Percentiles rank a stretch among this genome's conserved stretches.
These are phyloP conservation scores for Tillandsia leiboldiana DNA, from an alignment of 176 grass and related monocot genomes.

Conservation along the genomic window DNA sequence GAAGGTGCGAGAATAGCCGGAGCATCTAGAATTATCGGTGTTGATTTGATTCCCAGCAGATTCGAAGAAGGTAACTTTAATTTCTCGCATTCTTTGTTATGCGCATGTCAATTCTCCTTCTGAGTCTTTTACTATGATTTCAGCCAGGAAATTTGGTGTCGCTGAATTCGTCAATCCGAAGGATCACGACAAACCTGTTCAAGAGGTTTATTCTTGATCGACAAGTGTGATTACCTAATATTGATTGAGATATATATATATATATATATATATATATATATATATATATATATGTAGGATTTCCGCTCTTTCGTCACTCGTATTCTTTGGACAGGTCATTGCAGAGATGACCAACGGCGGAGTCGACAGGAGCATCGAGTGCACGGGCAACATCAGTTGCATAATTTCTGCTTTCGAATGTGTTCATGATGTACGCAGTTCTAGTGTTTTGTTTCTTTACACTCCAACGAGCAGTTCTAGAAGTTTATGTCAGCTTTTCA, in stretches of 20 bases:
- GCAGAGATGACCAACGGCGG: slow-evolving; percentile 9
- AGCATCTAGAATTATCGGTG: slow-evolving; percentile 42
- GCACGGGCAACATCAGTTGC: slow-evolving; percentile 11
- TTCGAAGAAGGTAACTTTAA: slow-evolving; percentile 25
- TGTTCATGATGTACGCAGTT: slow-evolving; percentile 7
- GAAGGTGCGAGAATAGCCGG: slow-evolving; percentile 55
- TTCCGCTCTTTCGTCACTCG: background rate
- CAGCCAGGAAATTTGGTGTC: slow-evolving; percentile 10
- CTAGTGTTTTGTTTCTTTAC: background rate
- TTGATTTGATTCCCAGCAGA: slow-evolving; percentile 51
- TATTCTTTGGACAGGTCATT: background rate
- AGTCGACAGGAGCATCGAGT: slow-evolving; percentile 9
- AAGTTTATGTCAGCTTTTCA: too few relatives aligned
- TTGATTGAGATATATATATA: background rate
- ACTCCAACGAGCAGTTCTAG: background rate
- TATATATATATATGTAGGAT: too few relatives aligned
- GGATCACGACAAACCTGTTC: slow-evolving; percentile 11
- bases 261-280: too few relatives aligned
- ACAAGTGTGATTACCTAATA: background rate
- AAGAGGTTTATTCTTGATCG: background rate
- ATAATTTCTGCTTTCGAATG: slow-evolving; percentile 17
- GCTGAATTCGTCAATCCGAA: slow-evolving; percentile 5
- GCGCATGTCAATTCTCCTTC: background rate
- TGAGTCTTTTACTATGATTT: background rate
- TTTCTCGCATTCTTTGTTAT: background rate